phyloP scores from a whole-genome alignment of 345 rosid species.

The Linum usitatissimum region DNA sequence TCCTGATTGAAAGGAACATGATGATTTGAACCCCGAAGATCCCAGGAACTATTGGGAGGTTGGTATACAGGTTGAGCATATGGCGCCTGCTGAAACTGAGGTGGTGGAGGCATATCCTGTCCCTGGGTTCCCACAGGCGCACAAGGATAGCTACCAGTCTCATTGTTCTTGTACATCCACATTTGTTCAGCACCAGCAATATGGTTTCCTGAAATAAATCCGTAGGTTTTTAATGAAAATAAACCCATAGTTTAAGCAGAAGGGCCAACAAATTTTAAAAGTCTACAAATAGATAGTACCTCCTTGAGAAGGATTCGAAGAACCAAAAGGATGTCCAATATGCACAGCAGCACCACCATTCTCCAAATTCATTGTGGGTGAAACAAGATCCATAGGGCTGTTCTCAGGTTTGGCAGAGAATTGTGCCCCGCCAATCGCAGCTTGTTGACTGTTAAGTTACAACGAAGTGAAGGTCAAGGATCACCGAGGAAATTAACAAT shows the following conservation, averaged over 20 bases:
- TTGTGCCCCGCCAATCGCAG: conserved; percentile 33
- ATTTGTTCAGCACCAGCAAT: conserved; percentile 28
- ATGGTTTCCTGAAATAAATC: conserved; percentile 24
- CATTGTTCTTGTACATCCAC: conserved; percentile 30
- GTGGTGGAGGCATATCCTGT: conserved; percentile 50
- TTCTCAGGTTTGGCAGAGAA: conserved; percentile 40
- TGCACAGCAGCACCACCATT: conserved; percentile 31
- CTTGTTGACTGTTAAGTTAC: conserved; percentile 43
- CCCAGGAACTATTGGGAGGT: conserved; percentile 72
- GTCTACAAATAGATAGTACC: conserved; percentile 21
- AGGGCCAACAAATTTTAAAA: neutral
- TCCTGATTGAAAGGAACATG: conserved; percentile 43
- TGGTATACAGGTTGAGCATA: conserved; percentile 53
- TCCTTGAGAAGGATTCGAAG: conserved; percentile 37
- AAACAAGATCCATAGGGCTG: conserved; percentile 56
- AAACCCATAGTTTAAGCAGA: conserved; percentile 10
- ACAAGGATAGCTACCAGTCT: conserved; percentile 44
- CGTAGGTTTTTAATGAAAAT: too few species aligned
- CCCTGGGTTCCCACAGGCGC: conserved; percentile 43
- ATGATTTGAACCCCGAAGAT: conserved; percentile 46
- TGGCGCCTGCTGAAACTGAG: conserved; percentile 57
- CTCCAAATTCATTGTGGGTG: conserved; percentile 52
- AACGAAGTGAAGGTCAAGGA: conserved; percentile 11
- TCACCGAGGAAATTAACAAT: too few species aligned
- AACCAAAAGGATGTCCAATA: conserved; percentile 35